These are phyloP conservation scores for Penicillium fuscoglaucum DNA, from an alignment of 2,329 filamentous ascomycete genomes.

Conservation along the genomic window DNA sequence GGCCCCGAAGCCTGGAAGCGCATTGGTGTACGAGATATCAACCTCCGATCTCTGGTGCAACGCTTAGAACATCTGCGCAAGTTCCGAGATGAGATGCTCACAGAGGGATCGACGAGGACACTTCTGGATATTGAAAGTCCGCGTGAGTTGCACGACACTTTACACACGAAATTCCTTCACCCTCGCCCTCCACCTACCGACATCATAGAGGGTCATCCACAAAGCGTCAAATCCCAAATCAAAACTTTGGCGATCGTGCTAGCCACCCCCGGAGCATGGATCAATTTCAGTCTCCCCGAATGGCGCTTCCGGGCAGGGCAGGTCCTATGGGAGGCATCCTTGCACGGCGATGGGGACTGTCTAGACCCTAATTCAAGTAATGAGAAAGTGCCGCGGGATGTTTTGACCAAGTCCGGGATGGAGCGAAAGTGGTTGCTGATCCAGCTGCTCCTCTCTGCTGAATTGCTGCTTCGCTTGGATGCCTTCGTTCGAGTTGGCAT, in stretches of 20 bases:
- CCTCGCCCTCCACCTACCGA: constrained; percentile 34
- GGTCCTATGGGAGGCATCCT: constrained; percentile 44
- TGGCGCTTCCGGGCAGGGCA: constrained; percentile 50
- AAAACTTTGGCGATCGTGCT: constrained; percentile 46
- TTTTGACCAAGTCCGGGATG: constrained; percentile 30
- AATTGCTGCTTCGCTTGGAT: constrained; percentile 56
- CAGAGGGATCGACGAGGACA: constrained; percentile 32
- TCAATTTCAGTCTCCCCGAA: constrained; percentile 49
- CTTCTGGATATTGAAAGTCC: constrained; percentile 38
- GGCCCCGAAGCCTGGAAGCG: constrained; percentile 44
- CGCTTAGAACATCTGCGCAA: constrained; percentile 37
- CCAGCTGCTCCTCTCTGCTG: constrained; percentile 56
- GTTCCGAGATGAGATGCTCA: constrained; percentile 38
- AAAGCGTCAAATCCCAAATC: constrained; percentile 49
- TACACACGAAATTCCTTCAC: constrained; percentile 43
- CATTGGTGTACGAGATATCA: constrained; percentile 44
- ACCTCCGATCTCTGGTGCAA: constrained; percentile 34
- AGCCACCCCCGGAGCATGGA: constrained; percentile 47
- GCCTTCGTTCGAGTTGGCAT: constrained; percentile 47
- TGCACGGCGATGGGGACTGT: constrained; percentile 40
- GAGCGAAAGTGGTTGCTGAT: constrained; percentile 57
- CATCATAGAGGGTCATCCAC: constrained; percentile 26
- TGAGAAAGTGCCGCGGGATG: constrained; percentile 15
- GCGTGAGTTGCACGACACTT: constrained; percentile 33
- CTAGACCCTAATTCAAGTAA: constrained; percentile 16